These are phyloP conservation scores for Plasmodium fragile DNA, from an alignment of 169 alveolate genomes.

Conservation along the genomic window DNA sequence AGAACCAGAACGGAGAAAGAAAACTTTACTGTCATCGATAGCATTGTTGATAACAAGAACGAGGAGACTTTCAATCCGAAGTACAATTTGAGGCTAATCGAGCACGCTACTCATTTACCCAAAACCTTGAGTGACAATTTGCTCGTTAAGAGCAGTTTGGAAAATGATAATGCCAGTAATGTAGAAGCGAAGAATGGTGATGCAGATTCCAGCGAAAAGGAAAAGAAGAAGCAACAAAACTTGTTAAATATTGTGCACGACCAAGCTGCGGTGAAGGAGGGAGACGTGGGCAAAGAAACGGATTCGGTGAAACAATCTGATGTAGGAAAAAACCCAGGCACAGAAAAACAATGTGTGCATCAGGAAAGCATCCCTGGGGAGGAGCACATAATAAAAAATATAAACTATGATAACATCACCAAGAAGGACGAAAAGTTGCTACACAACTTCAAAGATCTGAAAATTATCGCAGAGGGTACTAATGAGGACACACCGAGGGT, in stretches of 20 bases:
- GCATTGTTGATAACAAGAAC: slow-evolving; percentile 39
- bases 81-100: slow-evolving; percentile 79
- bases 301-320: not conserved
- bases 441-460: slow-evolving; percentile 26
- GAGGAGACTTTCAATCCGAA: slow-evolving; percentile 77
- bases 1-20: slow-evolving; percentile 33
- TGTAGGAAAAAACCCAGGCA: not conserved
- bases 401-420: slow-evolving; percentile 18
- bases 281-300: not conserved
- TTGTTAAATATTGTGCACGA: not conserved
- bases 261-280: not conserved
- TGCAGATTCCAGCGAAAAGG: not conserved
- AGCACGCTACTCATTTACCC: slow-evolving; percentile 78
- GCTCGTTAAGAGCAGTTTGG: slow-evolving; percentile 19
- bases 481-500: not conserved
- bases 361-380: not conserved
- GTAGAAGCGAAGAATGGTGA: slow-evolving; percentile 8
- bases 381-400: not conserved
- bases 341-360: not conserved
- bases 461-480: not conserved
- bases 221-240: slow-evolving; percentile 15
- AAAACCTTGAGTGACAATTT: slow-evolving; percentile 64
- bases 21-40: slow-evolving; percentile 52
- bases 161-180: not conserved
- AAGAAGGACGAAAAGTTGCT: slow-evolving; percentile 40